Conservation (phyloP, 371 early-diverging fungal species). For the Gilbertella persicaria region DNA sequence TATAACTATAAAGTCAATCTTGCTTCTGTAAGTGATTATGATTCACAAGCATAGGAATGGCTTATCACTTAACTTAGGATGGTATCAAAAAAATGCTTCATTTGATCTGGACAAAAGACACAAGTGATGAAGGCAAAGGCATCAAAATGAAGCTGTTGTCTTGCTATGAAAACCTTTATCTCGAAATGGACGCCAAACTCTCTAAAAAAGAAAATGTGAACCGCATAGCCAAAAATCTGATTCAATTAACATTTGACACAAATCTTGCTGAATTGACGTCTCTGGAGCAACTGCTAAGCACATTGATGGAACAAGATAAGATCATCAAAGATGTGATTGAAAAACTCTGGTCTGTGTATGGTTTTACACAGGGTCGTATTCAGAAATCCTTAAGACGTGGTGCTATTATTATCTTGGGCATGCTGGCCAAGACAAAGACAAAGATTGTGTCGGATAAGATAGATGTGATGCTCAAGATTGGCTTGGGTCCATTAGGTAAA, state of each 20-base stretch:
- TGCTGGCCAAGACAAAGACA: slow-evolving; percentile 85
- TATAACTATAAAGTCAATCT: slow-evolving; percentile 81
- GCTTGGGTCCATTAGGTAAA: slow-evolving; percentile 83
- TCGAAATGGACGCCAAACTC: slow-evolving; percentile 64
- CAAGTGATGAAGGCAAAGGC: slow-evolving; percentile 80
- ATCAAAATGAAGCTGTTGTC: slow-evolving; percentile 79
- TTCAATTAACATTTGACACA: slow-evolving; percentile 79
- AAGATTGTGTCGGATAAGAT: slow-evolving; percentile 80
- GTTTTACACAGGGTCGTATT: slow-evolving; percentile 64
- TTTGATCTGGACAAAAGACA: slow-evolving; percentile 92
- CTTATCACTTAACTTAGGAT: slow-evolving; percentile 45
- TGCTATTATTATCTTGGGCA: slow-evolving; percentile 88
- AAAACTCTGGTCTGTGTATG: slow-evolving; percentile 88
- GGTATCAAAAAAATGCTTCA: slow-evolving; percentile 95
- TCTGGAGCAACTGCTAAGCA: slow-evolving; percentile 84
- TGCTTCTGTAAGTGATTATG: slow-evolving; percentile 58
- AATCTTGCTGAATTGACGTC: slow-evolving; percentile 93
- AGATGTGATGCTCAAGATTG: slow-evolving; percentile 80
- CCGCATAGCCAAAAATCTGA: slow-evolving; percentile 70
- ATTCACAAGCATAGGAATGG: neutral
- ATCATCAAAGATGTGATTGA: slow-evolving; percentile 72
- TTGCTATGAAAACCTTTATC: slow-evolving; percentile 78
- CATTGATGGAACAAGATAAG: slow-evolving; percentile 62
- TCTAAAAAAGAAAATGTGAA: slow-evolving; percentile 65
- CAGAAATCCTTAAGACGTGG: slow-evolving; percentile 81